Evolutionary conservation across 495 filamentous ascomycete species (phyloP), one percentile per base, ranked within the genome.

Genomic region (Daldinia childiae): DNA sequence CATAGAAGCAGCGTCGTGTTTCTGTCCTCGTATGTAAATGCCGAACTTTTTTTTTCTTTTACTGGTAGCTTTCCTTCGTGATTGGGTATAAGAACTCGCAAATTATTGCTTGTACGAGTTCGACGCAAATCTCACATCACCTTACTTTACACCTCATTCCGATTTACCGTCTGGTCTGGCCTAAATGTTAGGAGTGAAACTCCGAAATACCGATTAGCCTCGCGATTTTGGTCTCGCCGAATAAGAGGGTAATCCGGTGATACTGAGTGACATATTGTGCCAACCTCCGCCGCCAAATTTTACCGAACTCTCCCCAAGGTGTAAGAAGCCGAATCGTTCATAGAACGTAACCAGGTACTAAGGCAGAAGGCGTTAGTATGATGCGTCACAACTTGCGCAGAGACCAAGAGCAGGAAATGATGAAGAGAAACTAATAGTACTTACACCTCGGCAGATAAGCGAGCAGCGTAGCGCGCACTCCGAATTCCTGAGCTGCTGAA

Each of bases 271-370:
- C 87, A 93, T 86, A 79, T 96, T 88, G 70, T 86, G 82, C 93
- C 94, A 97, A 26, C 88, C 90, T 59, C 92, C 93, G 24, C 93
- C 93, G 9, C 90, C 92, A 80, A 92, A 93, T 45, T 75, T 62
- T 11, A 81, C 85, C 21, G 81, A 72, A 77, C 93, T 96, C 60
- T 80, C 76, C 0, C 93, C 94, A n/a, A 78, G 73, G 63, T 89
- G 86, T 70, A 79, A 80, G 73, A 95, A 98, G 0, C 92, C 92
- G 48, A 93, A 87, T 8, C 83, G 83, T 75, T 92, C 86, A 76
- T 97, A 98, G 77, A 91, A 98, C 0, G 79, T 74, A 14, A 94
- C 80, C 30, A 95, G 76, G 52, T 87, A 80, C 81, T 85, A 72
- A 64, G 68, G 21, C 11, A 26, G 14, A 15, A 43, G 51, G 30